Evolutionary conservation across 1,284 basidiomycete genomes (phyloP).

Genomic region (Puccinia triticina): DNA sequence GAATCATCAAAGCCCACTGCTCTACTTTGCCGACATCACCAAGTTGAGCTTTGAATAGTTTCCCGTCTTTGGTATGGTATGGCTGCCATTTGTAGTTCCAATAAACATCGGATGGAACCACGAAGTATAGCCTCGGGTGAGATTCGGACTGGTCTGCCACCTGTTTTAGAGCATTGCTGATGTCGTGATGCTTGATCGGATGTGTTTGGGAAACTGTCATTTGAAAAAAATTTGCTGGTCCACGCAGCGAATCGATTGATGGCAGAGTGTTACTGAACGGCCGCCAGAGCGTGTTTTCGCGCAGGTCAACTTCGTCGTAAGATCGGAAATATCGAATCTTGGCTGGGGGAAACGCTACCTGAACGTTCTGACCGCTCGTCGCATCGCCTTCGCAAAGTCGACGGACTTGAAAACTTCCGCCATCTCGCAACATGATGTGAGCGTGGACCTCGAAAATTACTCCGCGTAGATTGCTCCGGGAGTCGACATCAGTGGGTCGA

Average conservation of each 20-base stretch:
- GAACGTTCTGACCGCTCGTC: constrained; percentile 6
- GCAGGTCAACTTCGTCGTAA: constrained; percentile 12
- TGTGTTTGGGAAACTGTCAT: constrained; percentile 17
- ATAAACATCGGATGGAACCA: constrained; percentile 7
- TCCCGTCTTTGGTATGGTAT: constrained; percentile 9
- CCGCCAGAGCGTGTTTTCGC: not conserved
- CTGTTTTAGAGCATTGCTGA: constrained; percentile 13
- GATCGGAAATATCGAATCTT: not conserved
- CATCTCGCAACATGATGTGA: constrained; percentile 10
- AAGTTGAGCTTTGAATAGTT: not conserved
- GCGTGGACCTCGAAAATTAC: not conserved
- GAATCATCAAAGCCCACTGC: too few relatives aligned
- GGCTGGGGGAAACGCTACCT: constrained; percentile 9
- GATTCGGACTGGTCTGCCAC: not conserved
- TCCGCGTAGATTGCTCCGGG: constrained; percentile 8
- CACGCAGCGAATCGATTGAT: constrained; percentile 30
- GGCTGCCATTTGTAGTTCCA: constrained; percentile 13
- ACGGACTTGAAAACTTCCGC: constrained; percentile 24
- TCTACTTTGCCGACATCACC: constrained; percentile 25
- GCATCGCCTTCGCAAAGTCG: constrained; percentile 3
- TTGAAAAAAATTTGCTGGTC: constrained; percentile 30
- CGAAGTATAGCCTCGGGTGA: constrained; percentile 16
- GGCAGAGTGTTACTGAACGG: constrained; percentile 5
- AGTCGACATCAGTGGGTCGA: too few relatives aligned
- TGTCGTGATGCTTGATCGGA: constrained; percentile 18